Percentiles rank a stretch among this genome's conserved stretches.
phyloP scores from a whole-genome alignment of 495 filamentous ascomycete genomes.

The Hamigera avellanea region DNA sequence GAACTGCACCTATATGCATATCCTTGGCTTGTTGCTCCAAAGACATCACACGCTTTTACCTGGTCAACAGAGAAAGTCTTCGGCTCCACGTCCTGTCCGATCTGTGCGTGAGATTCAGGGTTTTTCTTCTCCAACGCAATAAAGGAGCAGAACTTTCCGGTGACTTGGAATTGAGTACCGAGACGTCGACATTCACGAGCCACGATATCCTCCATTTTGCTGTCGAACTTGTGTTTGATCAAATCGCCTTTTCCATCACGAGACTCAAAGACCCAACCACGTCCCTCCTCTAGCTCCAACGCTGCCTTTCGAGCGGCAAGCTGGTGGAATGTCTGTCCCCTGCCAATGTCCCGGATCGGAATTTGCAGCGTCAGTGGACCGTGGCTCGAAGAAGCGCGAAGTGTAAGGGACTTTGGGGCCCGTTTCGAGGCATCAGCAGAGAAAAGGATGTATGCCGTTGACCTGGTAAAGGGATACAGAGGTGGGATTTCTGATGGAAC shows the following conservation, averaged over 20 bases:
- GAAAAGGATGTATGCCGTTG: constrained; percentile 51
- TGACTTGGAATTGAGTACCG: constrained; percentile 52
- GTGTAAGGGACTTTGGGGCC: constrained; percentile 41
- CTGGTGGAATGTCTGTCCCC: constrained; percentile 52
- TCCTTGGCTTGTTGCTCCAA: too few relatives aligned
- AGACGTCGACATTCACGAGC: constrained; percentile 51
- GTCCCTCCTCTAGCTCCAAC: constrained; percentile 54
- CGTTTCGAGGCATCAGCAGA: constrained; percentile 31
- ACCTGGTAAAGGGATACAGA: constrained; percentile 52
- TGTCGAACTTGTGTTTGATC: constrained; percentile 33
- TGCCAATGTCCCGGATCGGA: constrained; percentile 38
- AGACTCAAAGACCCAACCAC: constrained; percentile 50
- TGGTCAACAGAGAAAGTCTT: too few relatives aligned
- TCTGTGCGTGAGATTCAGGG: too few relatives aligned
- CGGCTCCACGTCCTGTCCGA: too few relatives aligned
- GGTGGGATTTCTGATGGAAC: constrained; percentile 49
- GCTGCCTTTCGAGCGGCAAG: constrained; percentile 57
- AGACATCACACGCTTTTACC: too few relatives aligned
- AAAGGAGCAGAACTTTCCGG: constrained; percentile 58
- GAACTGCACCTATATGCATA: too few relatives aligned
- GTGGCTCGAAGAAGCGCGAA: constrained; percentile 40
- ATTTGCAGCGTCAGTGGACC: constrained; percentile 50
- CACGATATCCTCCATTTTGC: constrained; percentile 40
- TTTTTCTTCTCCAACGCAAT: constrained; percentile 45
- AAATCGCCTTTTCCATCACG: constrained; percentile 22